A percentile compares a stretch with the other conserved stretches of the same genome.
phyloP scores from a whole-genome alignment of 768 basidiomycete species.

The Daedaleopsis nitida region DNA sequence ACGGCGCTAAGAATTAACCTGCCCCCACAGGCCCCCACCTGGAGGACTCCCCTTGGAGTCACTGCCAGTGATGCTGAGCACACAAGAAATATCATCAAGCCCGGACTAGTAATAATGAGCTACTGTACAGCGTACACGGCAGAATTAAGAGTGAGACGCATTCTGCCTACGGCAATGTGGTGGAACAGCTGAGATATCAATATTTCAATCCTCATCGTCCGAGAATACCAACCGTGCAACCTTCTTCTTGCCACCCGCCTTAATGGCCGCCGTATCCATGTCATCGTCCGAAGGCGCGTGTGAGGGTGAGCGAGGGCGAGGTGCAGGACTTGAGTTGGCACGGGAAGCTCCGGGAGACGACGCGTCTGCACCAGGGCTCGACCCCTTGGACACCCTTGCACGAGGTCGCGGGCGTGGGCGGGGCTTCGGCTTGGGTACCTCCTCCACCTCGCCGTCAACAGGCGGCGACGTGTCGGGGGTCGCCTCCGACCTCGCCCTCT shows the following conservation, averaged over 20 bases:
- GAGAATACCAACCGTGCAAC: slow-evolving; percentile 38
- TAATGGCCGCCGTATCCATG: neutral
- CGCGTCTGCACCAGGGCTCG: neutral
- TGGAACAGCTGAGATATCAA: neutral
- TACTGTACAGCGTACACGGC: neutral
- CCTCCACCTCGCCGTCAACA: slow-evolving; percentile 3
- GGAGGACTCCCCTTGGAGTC: too few species aligned
- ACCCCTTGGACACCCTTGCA: neutral
- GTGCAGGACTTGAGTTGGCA: neutral
- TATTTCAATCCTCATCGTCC: slow-evolving; percentile 38
- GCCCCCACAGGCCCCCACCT: too few species aligned
- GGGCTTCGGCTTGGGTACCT: slow-evolving; percentile 28
- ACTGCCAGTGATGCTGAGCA: too few species aligned
- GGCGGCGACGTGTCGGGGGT: slow-evolving; percentile 21
- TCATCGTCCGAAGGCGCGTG: slow-evolving; percentile 10
- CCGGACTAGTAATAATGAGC: too few species aligned
- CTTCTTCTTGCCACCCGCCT: slow-evolving; percentile 15
- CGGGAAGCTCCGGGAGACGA: neutral
- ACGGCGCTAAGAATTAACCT: too few species aligned
- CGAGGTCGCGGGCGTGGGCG: slow-evolving; percentile 47
- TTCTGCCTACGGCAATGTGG: neutral
- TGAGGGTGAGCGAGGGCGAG: neutral
- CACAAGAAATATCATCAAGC: too few species aligned
- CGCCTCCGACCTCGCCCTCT: slow-evolving; percentile 14
- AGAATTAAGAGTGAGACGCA: neutral